Base-by-base conservation (phyloP, 371 early-diverging fungal genomes). In the Mucor piriformis region DNA sequence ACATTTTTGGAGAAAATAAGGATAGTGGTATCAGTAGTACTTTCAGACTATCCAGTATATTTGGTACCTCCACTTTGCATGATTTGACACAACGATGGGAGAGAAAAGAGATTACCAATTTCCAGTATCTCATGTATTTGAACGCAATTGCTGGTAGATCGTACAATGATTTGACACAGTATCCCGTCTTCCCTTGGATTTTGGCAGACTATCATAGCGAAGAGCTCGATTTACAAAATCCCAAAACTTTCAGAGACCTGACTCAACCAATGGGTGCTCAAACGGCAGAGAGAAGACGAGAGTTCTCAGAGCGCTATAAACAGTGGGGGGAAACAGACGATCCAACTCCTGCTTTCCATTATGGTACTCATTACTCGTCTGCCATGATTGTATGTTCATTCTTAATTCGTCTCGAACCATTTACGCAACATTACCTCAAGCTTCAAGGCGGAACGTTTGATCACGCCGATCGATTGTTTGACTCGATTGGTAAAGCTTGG, bases 341-440 rank as follows among this genome's bases (percentile, higher is more conserved):
- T 79, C 68, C 83, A 35, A 69, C 88, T 64, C 88, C 88, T 27
- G 85, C 83, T 35, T 93, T 93, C 74, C 89, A 92, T 64, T 93
- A 93, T 63, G 94, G 94, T n/a, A 92, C 95, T 0, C 95, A 95
- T 63, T 95, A 95, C 62, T 92, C 93, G 1, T 90, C 92, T 0
- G 90, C 95, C 5, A 92, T 90, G 82, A 86, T 90, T 61, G 91
- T 92, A 0, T 83, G 92, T 44, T 93, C 88, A 15, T 95, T 91
- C 63, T 59, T 95, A 64, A 85, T 95, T 20, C 84, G 95, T 15
- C 59, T 93, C 35, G 94, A 95, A 54, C 95, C 95, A 6, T 95
- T 93, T 58, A 92, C 94, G 0, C 84, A 87, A 12, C 84, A 90
- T 76, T 87, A 87, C 64, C 70, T 91, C 38, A 88, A 89, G 42